Conservation (phyloP, 176 grass and related monocot species). For the Juncus effusus region DNA sequence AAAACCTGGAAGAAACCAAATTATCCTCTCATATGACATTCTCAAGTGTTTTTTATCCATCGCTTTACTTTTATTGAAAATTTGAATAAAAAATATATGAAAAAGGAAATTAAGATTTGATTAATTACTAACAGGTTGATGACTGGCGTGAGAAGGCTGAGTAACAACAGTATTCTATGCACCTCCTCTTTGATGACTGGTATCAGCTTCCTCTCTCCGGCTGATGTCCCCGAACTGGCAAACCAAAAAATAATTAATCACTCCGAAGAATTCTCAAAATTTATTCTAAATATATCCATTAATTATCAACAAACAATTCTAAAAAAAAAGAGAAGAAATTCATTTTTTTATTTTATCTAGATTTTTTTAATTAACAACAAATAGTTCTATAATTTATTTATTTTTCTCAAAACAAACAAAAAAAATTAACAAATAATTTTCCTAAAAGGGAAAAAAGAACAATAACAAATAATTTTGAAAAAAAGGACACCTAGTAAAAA, state of each 20-base stretch:
- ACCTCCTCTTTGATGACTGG: conserved; percentile 60
- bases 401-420: background rate
- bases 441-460: background rate
- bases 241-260: background rate
- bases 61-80: conserved; percentile 2
- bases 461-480: background rate
- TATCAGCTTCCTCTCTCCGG: conserved; percentile 63
- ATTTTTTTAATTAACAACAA: background rate
- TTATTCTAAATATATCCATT: background rate
- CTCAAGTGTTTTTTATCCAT: background rate
- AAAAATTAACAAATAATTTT: background rate
- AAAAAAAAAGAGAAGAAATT: background rate
- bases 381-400: background rate
- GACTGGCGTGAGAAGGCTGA: conserved; percentile 61
- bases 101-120: background rate
- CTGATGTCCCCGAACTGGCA: conserved; percentile 48
- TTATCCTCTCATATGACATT: background rate
- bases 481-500: conserved; percentile 50
- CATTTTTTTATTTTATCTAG: background rate
- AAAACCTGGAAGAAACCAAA: no score
- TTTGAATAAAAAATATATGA: conserved; percentile 1
- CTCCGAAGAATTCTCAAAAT: background rate
- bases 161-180: conserved; percentile 46
- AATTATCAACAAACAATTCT: background rate
- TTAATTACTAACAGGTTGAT: conserved; percentile 46